These are phyloP conservation scores for Pichia membranifaciens DNA, from an alignment of 805 yeast species.

Conservation along the genomic window DNA sequence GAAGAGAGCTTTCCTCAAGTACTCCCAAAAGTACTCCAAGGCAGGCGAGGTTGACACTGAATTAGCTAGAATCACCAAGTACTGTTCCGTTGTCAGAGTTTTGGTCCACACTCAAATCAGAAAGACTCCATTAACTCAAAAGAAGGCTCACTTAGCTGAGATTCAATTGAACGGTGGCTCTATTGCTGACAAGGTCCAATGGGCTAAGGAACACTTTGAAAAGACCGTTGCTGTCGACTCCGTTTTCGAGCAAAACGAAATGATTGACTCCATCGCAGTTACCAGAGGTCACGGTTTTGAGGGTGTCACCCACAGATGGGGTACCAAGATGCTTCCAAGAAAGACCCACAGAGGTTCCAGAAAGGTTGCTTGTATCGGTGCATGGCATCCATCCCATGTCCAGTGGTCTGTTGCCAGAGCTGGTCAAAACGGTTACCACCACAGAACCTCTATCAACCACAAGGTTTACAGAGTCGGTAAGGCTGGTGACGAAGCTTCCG, in stretches of 20 bases:
- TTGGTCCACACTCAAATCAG: constrained; percentile 99
- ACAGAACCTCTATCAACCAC: constrained; percentile 99
- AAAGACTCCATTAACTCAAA: constrained; percentile 98
- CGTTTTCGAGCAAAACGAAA: constrained; percentile 98
- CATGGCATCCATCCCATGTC: constrained; percentile 99
- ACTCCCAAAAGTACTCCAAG: constrained; percentile 96
- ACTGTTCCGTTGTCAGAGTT: constrained; percentile 98
- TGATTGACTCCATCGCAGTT: constrained; percentile 97
- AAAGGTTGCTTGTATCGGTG: constrained; percentile 99
- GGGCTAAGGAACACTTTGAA: constrained; percentile 99
- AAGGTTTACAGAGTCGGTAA: constrained; percentile 99
- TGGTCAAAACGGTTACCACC: constrained; percentile 99
- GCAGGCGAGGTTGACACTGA: constrained; percentile 88
- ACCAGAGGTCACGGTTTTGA: constrained; percentile 99
- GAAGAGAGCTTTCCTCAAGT: constrained; percentile 99
- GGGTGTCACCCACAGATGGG: constrained; percentile 99
- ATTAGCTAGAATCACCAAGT: constrained; percentile 97
- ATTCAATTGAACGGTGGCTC: constrained; percentile 99
- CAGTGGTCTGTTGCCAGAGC: constrained; percentile 99
- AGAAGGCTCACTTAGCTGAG: constrained; percentile 99
- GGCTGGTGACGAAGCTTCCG: constrained; percentile 90
- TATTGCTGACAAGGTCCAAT: constrained; percentile 91
- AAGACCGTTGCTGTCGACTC: constrained; percentile 94
- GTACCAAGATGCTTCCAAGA: constrained; percentile 99
- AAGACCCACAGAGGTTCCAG: constrained; percentile 99